A percentile compares a stretch with the other conserved stretches of the same genome.
These are phyloP conservation scores for Anethum foeniculum DNA, from an alignment of 140 eudicot species.

Conservation along the genomic window DNA sequence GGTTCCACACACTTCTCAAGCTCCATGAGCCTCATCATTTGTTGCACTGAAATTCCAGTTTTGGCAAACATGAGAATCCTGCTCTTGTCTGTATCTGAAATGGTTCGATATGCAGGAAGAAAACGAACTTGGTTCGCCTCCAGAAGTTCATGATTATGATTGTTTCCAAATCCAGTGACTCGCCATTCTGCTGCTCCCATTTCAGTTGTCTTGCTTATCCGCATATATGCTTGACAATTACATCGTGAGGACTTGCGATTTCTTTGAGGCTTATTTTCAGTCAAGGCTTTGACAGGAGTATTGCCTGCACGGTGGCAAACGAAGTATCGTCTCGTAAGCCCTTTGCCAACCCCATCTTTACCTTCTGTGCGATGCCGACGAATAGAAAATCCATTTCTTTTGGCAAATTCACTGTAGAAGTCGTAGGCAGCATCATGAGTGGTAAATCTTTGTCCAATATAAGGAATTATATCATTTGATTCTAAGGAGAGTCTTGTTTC, in stretches of 20 bases:
- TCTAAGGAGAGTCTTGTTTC: conserved; percentile 61
- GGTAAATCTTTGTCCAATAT: conserved; percentile 84
- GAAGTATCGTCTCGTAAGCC: conserved; percentile 89
- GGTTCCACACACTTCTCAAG: conserved; percentile 96
- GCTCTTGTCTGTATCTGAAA: conserved; percentile 85
- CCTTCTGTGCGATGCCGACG: conserved; percentile 98
- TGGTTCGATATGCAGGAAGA: conserved; percentile 90
- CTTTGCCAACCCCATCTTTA: conserved; percentile 97
- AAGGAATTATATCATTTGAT: conserved; percentile 52
- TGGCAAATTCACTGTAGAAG: conserved; percentile 90
- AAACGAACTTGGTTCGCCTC: conserved; percentile 96
- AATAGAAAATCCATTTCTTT: conserved; percentile 81
- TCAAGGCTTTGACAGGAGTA: conserved; percentile 65
- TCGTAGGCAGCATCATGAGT: conserved; percentile 92
- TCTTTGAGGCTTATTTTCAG: conserved; percentile 82
- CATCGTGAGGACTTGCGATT: conserved; percentile 92
- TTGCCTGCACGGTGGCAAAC: conserved; percentile 99
- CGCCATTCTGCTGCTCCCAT: conserved; percentile 89
- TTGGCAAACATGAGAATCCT: conserved; percentile 95
- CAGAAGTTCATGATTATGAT: conserved; percentile 88
- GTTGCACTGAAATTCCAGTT: conserved; percentile 96
- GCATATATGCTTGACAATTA: conserved; percentile 95
- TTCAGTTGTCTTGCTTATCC: conserved; percentile 84
- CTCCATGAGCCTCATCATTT: conserved; percentile 96
- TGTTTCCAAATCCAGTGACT: conserved; percentile 84